Base-by-base conservation (phyloP, 202 grass and related monocot genomes). In the Musa balbisiana region DNA sequence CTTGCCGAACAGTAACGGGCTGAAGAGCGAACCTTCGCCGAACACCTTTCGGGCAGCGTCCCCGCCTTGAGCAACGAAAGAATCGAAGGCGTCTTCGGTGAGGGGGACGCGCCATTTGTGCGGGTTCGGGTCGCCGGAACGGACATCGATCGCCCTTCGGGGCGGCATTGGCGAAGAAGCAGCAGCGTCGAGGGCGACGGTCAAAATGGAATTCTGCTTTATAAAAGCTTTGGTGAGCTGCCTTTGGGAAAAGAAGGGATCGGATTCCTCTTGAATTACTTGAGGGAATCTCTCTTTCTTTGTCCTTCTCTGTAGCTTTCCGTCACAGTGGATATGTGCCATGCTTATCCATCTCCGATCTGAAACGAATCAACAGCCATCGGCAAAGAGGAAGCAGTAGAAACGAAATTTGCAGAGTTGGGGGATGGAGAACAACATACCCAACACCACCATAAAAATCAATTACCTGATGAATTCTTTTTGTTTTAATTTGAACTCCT, bases 1-100 rank as follows among this genome's bases (percentile, higher is more conserved):
- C 17, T 93, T 98, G 63, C 91, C 94, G 52, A 93, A 90, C 24
- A 98, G 79, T 80, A 88, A 80, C 2, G 94, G 94, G 81, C 94
- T 92, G 81, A 93, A 89, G 10, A 93, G 82, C 6, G 94, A 98
- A 2, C 88, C 94, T 26, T 98, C 94, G 3, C 67, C 83, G 64
- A 98, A 98, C 51, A 94, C 88, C 67, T 86, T 72, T 60, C 85
- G 86, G 1, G 84, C 84, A 0, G 80, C 86, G 24, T 87, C 85
- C 67, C 78, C 90, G 3, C 62, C 82, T 19, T 73, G 84, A 19
- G 63, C 73, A 27, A 88, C 16, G 83, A 94, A 92, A 21, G 83
- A 52, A 6, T 65, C 62, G 80, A 98, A 94, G 27, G 85, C 78
- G 75, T 84, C 88, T 82, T 94, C 91, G 19, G 86, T 84, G 73